Conservation (phyloP, 2,329 filamentous ascomycete genomes). For the Scytalidium sp. region DNA sequence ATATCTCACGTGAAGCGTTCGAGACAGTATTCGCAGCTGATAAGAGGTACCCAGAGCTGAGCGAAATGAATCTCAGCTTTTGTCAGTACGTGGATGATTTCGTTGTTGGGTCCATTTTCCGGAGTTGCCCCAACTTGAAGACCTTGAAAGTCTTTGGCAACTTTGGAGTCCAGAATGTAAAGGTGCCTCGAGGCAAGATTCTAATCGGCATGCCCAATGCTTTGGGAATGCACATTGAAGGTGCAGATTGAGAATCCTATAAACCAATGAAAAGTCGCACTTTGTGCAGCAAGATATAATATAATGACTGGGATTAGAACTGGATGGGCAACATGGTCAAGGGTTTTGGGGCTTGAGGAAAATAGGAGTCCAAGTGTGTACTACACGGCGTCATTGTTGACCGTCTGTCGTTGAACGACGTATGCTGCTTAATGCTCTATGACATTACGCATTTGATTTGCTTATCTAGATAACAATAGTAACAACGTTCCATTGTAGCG, state of each 20-base stretch:
- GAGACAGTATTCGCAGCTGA: slow-evolving; percentile 66
- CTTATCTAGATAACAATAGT: too few species aligned
- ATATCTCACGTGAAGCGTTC: slow-evolving; percentile 72
- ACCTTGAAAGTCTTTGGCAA: slow-evolving; percentile 63
- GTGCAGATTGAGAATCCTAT: slow-evolving; percentile 26
- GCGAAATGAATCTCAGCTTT: slow-evolving; percentile 75
- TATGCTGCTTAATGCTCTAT: too few species aligned
- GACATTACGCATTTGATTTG: too few species aligned
- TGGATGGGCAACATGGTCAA: not conserved
- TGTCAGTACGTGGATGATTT: slow-evolving; percentile 65
- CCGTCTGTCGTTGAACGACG: not conserved
- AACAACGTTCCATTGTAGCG: too few species aligned
- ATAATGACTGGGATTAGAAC: not conserved
- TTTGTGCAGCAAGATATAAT: not conserved
- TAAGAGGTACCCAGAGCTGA: slow-evolving; percentile 64
- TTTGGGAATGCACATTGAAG: slow-evolving; percentile 57
- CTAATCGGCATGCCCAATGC: slow-evolving; percentile 58
- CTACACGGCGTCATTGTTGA: not conserved
- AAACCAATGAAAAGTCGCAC: not conserved
- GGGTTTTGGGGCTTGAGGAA: not conserved
- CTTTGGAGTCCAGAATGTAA: slow-evolving; percentile 56
- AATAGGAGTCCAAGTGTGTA: too few species aligned
- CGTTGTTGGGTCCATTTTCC: slow-evolving; percentile 61
- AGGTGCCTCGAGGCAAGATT: slow-evolving; percentile 52
- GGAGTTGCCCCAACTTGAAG: slow-evolving; percentile 57